Percentiles rank a stretch among this genome's conserved stretches.
Conservation (phyloP, 1,139 yeast genomes). For the Pichia sp. region DNA sequence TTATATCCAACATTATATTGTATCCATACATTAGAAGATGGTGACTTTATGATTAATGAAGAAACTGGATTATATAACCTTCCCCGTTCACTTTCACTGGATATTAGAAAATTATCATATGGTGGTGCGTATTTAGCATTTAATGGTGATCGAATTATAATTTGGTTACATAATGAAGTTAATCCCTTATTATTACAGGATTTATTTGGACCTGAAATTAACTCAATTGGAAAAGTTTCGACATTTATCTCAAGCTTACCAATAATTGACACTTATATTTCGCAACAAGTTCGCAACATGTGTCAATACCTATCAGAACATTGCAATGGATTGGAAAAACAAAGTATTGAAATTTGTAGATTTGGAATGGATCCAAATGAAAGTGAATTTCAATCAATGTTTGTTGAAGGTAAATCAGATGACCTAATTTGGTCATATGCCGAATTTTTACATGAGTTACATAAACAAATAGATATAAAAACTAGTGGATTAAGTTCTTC, state of each 20-base stretch:
- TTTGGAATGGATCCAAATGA: conserved; percentile 62
- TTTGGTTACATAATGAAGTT: conserved; percentile 71
- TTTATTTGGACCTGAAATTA: conserved; percentile 56
- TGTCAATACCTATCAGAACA: conserved; percentile 43
- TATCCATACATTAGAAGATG: conserved; percentile 56
- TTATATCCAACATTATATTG: conserved; percentile 80
- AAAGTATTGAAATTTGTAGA: conserved; percentile 53
- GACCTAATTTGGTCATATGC: conserved; percentile 45
- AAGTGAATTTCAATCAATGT: conserved; percentile 47
- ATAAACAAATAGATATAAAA: conserved; percentile 52
- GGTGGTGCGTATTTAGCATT: conserved; percentile 79
- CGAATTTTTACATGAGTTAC: conserved; percentile 57
- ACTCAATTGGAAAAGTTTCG: conserved; percentile 39
- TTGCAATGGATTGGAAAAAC: conserved; percentile 36
- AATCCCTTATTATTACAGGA: conserved; percentile 65
- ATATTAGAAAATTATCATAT: conserved; percentile 41
- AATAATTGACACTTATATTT: conserved; percentile 60
- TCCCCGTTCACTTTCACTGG: conserved; percentile 45
- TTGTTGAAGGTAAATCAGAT: conserved; percentile 71
- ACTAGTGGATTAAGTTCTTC: conserved; percentile 19
- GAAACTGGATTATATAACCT: conserved; percentile 33
- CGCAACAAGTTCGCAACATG: conserved; percentile 60
- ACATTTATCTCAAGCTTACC: conserved; percentile 58
- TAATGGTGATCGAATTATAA: conserved; percentile 54
- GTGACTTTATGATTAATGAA: conserved; percentile 45